Evolutionary conservation across 805 yeast genomes (phyloP), one percentile per base, ranked within the genome.

Genomic region (Zygosaccharomyces bailii): DNA sequence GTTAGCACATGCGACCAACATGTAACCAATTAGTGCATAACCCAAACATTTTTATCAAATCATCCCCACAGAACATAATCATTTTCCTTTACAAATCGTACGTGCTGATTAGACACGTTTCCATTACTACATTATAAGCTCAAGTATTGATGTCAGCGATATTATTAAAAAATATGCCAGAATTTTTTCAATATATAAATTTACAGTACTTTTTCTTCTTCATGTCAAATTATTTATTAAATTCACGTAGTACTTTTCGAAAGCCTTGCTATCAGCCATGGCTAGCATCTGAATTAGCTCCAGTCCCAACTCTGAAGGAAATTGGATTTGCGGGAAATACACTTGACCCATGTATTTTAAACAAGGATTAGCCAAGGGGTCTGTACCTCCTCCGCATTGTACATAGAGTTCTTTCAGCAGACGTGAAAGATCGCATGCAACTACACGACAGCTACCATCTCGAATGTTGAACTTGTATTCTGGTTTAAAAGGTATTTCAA

Each of bases 401-500:
- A 68, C 70, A 51, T 71, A 82, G 49, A 86, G 70, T 2, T 84
- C 73, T 53, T 79, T 84, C 60, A 90, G 76, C 17, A 88, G 67
- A 34, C 78, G 70, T 1, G 93, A 79, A 10, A 86, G 70, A 57
- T 91, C 99, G 52, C 80, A 78, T 1, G 88, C 82, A 30, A 86
- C 73, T 47, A 82, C 73, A 56, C 91, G 75, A 52, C 76, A 78
- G 60, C 86, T 90, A 4, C 95, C 95, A 62, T 89, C 96, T 51
- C 79, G 78, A 39, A 81, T 68, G 57, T 83, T 78, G 55, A 83
- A 81, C 29, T 73, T 75, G 38, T 62, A 62, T 24, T 75, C 75
- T 27, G 81, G 76, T 53, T 84, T 81, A 61, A 86, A 82, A n/a
- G 95, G 87, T 38, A 88, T 69, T 61, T 87, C 90, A 69, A 88